Base-by-base conservation (phyloP, 1,139 yeast genomes). In the Oligophagozyma castellii region DNA sequence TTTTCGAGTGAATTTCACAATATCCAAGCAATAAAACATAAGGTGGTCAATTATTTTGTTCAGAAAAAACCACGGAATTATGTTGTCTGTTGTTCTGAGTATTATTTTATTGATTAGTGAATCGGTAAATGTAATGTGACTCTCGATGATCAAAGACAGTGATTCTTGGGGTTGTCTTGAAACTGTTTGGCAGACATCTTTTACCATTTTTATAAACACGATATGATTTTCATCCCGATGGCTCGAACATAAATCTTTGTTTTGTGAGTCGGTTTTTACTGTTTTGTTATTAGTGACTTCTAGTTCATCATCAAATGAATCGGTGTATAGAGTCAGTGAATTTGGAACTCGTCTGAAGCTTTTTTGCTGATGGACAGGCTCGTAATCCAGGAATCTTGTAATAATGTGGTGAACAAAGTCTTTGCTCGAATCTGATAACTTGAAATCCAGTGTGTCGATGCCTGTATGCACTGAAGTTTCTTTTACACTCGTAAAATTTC, bases 1-100 rank as follows among this genome's bases (percentile, higher is more conserved):
- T n/a, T n/a, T n/a, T n/a, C 20, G 10, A 11, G 18, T 16, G 23
- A 24, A 24, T 24, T 24, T 24, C 7, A 16, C 12, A 8, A 24
- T 19, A 16, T 24, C 27, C 13, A 15, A 16, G 12, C 27, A 24
- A 16, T 24, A 24, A 14, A 16, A 16, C 27, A 16, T 12, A 8
- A 24, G 10, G 16, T 24, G 27, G 14, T 21, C 18, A 12, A 24
- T 16, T n/a, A 24, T 19, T 16, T 24, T 24, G 18, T 24, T 24
- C 5, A 24, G 20, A 16, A 24, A 24, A 10, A 24, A 16, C 27
- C 27, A 24, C 12, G 27, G 18, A 6, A 24, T 12, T 7, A 24
- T 12, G 16, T 24, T 24, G 8, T 24, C 27, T 16, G 12, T 24
- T 24, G 27, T 16, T n/a, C 18, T 24, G n/a, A 24, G 12, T 8